Evolutionary conservation across 1,284 basidiomycete genomes (phyloP).

Genomic region (Vanrija pseudolonga): DNA sequence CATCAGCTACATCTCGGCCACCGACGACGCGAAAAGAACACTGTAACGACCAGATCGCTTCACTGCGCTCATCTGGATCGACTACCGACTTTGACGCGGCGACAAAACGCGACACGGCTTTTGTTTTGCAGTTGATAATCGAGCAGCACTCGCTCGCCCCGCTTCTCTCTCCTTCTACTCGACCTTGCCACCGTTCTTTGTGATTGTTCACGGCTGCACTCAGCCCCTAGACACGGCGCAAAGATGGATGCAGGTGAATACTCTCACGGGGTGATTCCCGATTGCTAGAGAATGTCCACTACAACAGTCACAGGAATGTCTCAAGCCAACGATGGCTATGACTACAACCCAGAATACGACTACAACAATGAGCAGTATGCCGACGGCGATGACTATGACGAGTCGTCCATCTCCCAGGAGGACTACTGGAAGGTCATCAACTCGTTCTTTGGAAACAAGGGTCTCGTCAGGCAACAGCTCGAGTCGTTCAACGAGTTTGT

Average conservation of each 20-base stretch:
- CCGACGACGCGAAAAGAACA: too few relatives aligned
- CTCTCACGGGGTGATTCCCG: constrained; percentile 6
- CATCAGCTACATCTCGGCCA: too few relatives aligned
- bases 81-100: background rate
- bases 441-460: constrained; percentile 95
- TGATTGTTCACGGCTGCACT: background rate
- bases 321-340: constrained; percentile 29
- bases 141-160: too few relatives aligned
- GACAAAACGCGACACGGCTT: background rate
- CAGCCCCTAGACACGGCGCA: background rate
- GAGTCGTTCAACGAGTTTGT: constrained; percentile 99
- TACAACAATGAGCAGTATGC: constrained; percentile 17
- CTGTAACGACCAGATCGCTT: constrained; percentile 4
- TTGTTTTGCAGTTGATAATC: background rate
- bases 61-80: constrained; percentile 2
- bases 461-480: constrained; percentile 94
- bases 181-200: background rate
- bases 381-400: constrained; percentile 50
- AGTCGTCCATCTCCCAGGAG: constrained; percentile 75
- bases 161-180: background rate
- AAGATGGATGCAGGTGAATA: constrained; percentile 47
- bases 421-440: constrained; percentile 95
- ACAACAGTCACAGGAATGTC: constrained; percentile 22
- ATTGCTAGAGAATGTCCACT: constrained; percentile 14
- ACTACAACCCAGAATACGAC: constrained; percentile 33